Conservation (phyloP, 140 eudicot genomes). For the Erigeron philadelphicus region DNA sequence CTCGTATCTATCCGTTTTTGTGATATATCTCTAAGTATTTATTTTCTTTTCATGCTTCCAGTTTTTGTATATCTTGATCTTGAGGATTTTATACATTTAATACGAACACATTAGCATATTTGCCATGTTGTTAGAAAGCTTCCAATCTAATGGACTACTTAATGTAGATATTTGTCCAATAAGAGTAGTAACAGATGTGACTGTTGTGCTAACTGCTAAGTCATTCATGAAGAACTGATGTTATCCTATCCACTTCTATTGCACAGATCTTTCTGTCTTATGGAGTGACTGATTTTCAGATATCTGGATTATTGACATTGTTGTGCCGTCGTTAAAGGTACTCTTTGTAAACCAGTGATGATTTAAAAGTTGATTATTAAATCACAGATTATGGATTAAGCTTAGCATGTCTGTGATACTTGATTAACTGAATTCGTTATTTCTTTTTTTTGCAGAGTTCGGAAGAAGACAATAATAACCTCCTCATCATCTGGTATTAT, state of each 20-base stretch:
- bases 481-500: constrained; percentile 11
- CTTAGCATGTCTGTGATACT: neutral
- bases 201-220: neutral
- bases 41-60: neutral
- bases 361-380: neutral
- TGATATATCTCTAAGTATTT: constrained; percentile 15
- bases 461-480: constrained; percentile 8
- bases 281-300: constrained; percentile 1
- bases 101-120: neutral
- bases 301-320: neutral
- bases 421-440: neutral
- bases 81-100: neutral
- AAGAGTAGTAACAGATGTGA: neutral
- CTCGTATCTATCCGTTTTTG: neutral
- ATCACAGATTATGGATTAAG: neutral
- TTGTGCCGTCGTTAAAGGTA: constrained; percentile 3
- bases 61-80: neutral
- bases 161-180: neutral
- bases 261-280: constrained; percentile 6
- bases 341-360: neutral
- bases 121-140: neutral
- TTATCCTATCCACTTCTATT: constrained; percentile 7
- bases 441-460: constrained; percentile 31
- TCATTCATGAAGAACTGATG: neutral
- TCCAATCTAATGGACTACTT: neutral